Evolutionary conservation across 768 basidiomycete genomes (phyloP).

Genomic region (Rhodotorula babjevae): DNA sequence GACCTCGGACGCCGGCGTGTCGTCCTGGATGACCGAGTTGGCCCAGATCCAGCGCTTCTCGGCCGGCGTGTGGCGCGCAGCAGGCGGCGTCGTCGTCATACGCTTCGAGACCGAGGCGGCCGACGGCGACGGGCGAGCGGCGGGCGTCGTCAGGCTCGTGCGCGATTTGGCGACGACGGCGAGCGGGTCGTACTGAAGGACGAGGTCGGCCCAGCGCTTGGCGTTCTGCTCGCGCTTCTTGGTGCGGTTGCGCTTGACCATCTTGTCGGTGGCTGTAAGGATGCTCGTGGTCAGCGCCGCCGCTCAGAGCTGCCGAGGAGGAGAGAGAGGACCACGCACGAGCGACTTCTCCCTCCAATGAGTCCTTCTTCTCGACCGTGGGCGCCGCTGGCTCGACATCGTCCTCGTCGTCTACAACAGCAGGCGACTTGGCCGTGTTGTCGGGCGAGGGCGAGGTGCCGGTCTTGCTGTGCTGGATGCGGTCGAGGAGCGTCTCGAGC

Average conservation of each 20-base stretch:
- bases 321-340: neutral
- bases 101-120: slow-evolving; percentile 1
- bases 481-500: slow-evolving; percentile 28
- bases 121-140: neutral
- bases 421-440: neutral
- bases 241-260: slow-evolving; percentile 19
- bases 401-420: neutral
- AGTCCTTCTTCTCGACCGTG: neutral
- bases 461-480: slow-evolving; percentile 1
- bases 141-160: neutral
- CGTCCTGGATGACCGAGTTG: slow-evolving; percentile 34
- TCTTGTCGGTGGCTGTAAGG: slow-evolving; percentile 16
- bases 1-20: neutral
- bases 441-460: neutral
- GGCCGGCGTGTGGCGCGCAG: neutral
- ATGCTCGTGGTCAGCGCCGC: too few relatives aligned
- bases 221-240: slow-evolving; percentile 11
- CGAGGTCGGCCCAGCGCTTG: slow-evolving; percentile 27
- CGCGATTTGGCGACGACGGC: neutral
- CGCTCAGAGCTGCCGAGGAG: neutral
- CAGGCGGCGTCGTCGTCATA: neutral
- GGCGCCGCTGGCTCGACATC: neutral
- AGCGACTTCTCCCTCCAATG: neutral
- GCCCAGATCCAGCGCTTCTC: slow-evolving; percentile 31
- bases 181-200: slow-evolving; percentile 26